A percentile compares a stretch with the other conserved stretches of the same genome.
phyloP scores from a whole-genome alignment of 345 rosid genomes.

The Geranium brycei region DNA sequence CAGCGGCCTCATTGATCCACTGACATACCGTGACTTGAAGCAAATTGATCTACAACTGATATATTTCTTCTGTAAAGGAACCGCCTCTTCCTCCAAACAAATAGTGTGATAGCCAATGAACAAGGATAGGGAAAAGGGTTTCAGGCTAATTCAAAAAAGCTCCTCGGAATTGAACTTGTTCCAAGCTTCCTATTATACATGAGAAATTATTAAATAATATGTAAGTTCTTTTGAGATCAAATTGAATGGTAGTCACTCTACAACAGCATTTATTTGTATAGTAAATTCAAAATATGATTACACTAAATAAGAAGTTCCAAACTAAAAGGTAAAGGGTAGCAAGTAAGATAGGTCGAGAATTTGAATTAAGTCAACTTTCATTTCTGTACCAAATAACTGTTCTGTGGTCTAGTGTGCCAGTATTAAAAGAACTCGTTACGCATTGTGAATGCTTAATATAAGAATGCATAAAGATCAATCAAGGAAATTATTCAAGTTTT shows the following conservation, averaged over 20 bases:
- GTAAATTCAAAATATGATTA: not conserved
- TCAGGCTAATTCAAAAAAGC: conserved; percentile 23
- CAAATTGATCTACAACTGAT: not conserved
- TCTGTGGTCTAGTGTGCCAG: too few relatives aligned
- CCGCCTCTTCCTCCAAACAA: not conserved
- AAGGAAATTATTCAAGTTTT: too few relatives aligned
- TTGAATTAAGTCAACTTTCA: too few relatives aligned
- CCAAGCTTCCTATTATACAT: conserved; percentile 36
- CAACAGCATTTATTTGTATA: not conserved
- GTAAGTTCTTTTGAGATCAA: not conserved
- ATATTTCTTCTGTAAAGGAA: conserved; percentile 3
- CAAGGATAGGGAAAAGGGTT: not conserved
- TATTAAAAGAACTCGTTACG: too few relatives aligned
- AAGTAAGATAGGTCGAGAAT: too few relatives aligned
- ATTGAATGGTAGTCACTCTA: not conserved
- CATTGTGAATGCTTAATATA: too few relatives aligned
- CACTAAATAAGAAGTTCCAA: too few relatives aligned
- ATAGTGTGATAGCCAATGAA: not conserved
- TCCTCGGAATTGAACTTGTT: conserved; percentile 46
- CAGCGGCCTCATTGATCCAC: not conserved
- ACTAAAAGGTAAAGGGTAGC: too few relatives aligned
- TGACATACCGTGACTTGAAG: not conserved
- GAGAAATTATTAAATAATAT: not conserved
- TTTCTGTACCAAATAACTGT: too few relatives aligned
- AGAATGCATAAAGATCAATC: too few relatives aligned